Evolutionary conservation across 306 rosid species (phyloP).

Genomic region (Corylus avellana): DNA sequence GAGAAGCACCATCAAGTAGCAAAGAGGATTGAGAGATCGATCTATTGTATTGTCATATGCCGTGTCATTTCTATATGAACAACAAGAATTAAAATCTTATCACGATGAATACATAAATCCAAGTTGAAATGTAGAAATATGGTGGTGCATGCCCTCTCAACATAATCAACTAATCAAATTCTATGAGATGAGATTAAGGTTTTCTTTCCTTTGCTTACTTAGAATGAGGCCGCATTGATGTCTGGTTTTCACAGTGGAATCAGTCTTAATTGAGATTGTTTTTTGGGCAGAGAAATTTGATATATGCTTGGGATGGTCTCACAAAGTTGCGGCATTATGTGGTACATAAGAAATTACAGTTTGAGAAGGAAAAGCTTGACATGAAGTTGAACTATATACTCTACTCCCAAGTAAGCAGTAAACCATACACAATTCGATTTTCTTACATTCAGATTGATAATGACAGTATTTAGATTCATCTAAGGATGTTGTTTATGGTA

Average conservation of each 20-base stretch:
- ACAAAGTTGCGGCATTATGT: slow-evolving; percentile 48
- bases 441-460: not conserved
- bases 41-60: too few relatives aligned
- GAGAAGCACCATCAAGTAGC: too few relatives aligned
- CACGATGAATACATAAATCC: too few relatives aligned
- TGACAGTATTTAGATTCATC: not conserved
- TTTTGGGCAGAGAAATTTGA: slow-evolving; percentile 41
- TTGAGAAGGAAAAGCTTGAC: slow-evolving; percentile 57
- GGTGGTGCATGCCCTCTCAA: not conserved
- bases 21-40: too few relatives aligned
- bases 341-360: slow-evolving; percentile 56
- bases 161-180: not conserved
- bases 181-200: not conserved
- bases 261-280: slow-evolving; percentile 3
- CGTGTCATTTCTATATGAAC: too few relatives aligned
- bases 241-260: too few relatives aligned
- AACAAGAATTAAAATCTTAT: too few relatives aligned
- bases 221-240: too few relatives aligned
- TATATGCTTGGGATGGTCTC: slow-evolving; percentile 44
- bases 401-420: slow-evolving; percentile 61
- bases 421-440: not conserved
- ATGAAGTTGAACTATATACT: slow-evolving; percentile 59
- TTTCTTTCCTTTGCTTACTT: not conserved
- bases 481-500: not conserved
- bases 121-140: too few relatives aligned